phyloP scores from a whole-genome alignment of 805 yeast species.

The Pichia pseudocactophila region DNA sequence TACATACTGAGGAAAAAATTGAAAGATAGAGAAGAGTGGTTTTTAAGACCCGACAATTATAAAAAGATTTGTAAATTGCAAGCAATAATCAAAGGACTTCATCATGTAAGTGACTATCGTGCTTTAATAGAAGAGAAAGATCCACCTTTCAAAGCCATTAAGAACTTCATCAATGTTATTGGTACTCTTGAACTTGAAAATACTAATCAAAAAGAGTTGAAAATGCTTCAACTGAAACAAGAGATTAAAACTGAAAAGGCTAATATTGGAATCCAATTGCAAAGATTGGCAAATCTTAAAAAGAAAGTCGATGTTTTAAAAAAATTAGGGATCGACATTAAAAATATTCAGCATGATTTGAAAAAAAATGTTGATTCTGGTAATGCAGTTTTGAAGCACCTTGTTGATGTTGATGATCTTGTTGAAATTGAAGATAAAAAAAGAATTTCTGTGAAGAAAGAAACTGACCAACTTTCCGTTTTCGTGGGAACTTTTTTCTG shows the following conservation, averaged over 20 bases:
- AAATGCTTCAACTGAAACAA: conserved; percentile 6
- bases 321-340: conserved; percentile 70
- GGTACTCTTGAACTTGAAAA: conserved; percentile 53
- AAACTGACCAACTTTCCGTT: conserved; percentile 46
- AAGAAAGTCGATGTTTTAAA: conserved; percentile 70
- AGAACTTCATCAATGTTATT: conserved; percentile 65
- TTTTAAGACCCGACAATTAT: conserved; percentile 38
- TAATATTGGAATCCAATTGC: conserved; percentile 62
- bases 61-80: conserved; percentile 66
- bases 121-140: conserved; percentile 58
- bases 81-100: conserved; percentile 57
- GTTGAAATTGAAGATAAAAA: conserved; percentile 30
- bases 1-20: conserved; percentile 30
- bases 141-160: conserved; percentile 72
- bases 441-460: conserved; percentile 23
- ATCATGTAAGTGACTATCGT: conserved; percentile 64
- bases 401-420: conserved; percentile 4
- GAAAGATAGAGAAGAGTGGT: conserved; percentile 35
- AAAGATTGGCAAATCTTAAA: conserved; percentile 65
- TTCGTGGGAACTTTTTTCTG: conserved; percentile 72
- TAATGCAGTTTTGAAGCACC: conserved; percentile 2
- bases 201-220: conserved; percentile 4
- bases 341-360: conserved; percentile 42
- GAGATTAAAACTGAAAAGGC: conserved; percentile 58
- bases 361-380: conserved; percentile 9